Evolutionary conservation across 345 rosid species (phyloP), one percentile per base, ranked within the genome.

Genomic region (Eucalyptus marginata): DNA sequence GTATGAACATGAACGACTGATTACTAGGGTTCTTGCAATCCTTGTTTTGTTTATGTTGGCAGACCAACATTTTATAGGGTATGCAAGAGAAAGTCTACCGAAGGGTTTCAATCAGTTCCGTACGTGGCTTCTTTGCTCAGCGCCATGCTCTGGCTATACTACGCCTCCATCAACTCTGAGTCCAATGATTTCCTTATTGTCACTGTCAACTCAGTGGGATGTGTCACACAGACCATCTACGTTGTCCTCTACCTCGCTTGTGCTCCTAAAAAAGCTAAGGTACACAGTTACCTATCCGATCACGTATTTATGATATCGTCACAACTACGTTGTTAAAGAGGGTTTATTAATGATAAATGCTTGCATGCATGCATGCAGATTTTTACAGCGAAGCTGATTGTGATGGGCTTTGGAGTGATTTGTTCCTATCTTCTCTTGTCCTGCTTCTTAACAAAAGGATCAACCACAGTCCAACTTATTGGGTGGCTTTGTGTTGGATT

Each of bases 201-300:
- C 92, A 97, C 99, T 89, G 96, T 97, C 88, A 98, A 98, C 93
- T 88, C 95, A 14, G 93, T 96, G 47, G 99, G 99, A 49, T 95
- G 96, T 92, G 90, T 94, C 81, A 88, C 96, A 8, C 97, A 98
- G 91, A 94, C 93, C 43, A 83, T 95, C 27, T 98, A 97, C 93
- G 93, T 95, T 81, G 31, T 90, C 89, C 79, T 96, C 87, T 98
- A 86, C 93, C 86, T 97, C 33, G 54, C 91, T 87, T 98, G 93
- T 89, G 98, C 99, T 24, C 43, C 97, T 87, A 94, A 58, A 88
- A 89, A 93, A 13, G 94, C 87, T 86, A 93, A 93, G 93, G 99
- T 96, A 93, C 52, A 56, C 22, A 68, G 15, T 46, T 13, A 12
- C 31, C 58, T 8, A 27, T 59, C 68, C 14, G 68, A 59, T 1